Conservation (phyloP, 768 basidiomycete species). For the Lyophyllum atratum region DNA sequence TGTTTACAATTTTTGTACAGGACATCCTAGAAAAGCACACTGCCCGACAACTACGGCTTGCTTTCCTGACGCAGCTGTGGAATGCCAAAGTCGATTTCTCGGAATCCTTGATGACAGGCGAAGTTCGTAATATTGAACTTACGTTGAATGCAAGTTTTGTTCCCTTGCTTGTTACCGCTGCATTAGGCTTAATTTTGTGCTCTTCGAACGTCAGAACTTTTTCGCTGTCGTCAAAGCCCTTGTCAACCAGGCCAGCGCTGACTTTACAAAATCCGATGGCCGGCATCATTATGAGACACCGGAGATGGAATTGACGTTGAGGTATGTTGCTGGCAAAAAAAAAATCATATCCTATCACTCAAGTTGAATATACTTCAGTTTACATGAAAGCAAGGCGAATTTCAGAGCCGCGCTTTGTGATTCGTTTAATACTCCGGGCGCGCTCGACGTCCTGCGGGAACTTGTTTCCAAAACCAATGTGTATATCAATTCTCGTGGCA, state of each 20-base stretch:
- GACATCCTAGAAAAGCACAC: conserved; percentile 85
- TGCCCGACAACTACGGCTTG: conserved; percentile 86
- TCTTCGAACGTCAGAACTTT: conserved; percentile 71
- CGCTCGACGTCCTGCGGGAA: conserved; percentile 74
- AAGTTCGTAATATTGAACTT: conserved; percentile 83
- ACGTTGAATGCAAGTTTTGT: conserved; percentile 73
- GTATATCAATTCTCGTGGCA: conserved; percentile 75
- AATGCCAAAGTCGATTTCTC: conserved; percentile 94
- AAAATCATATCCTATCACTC: background rate
- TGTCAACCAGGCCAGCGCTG: conserved; percentile 52
- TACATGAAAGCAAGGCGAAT: conserved; percentile 69
- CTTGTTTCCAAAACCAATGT: conserved; percentile 85
- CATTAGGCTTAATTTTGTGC: background rate
- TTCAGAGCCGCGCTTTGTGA: conserved; percentile 92
- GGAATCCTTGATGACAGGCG: conserved; percentile 83
- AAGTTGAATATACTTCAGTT: conserved; percentile 41
- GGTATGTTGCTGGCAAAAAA: conserved; percentile 39
- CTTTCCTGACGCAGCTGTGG: conserved; percentile 92
- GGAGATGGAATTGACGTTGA: conserved; percentile 69
- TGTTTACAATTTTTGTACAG: conserved; percentile 35
- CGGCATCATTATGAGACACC: conserved; percentile 63
- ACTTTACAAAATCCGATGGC: conserved; percentile 54
- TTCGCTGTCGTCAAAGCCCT: conserved; percentile 88
- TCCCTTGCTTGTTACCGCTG: background rate
- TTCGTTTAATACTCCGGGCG: conserved; percentile 94